Percentiles rank a stretch among this genome's conserved stretches.
phyloP scores from a whole-genome alignment of 2,329 filamentous ascomycete genomes.

The Leptographium radiaticola region DNA sequence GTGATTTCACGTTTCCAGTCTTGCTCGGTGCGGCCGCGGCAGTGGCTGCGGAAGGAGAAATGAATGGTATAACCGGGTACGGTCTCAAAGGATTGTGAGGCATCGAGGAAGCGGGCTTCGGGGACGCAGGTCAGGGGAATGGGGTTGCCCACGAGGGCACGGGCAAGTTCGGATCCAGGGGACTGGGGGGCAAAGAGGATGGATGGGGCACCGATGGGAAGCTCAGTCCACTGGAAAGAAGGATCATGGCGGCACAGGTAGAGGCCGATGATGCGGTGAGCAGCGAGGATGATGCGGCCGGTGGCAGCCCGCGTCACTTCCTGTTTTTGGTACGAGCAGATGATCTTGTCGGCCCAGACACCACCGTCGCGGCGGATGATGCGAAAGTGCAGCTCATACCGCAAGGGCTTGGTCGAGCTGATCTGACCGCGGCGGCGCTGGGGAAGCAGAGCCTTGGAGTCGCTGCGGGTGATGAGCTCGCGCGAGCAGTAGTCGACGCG shows the following conservation, averaged over 20 bases:
- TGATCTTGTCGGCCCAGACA: slow-evolving; percentile 29
- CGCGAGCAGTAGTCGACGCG: slow-evolving; percentile 37
- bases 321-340: slow-evolving; percentile 37
- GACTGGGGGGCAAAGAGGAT: slow-evolving; percentile 6
- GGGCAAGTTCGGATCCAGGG: slow-evolving; percentile 21
- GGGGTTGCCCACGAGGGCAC: slow-evolving; percentile 27
- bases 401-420: slow-evolving; percentile 26
- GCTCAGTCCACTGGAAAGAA: slow-evolving; percentile 33
- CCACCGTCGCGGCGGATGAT: slow-evolving; percentile 27
- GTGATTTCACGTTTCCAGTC: slow-evolving; percentile 27
- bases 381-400: slow-evolving; percentile 35
- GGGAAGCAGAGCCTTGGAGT: slow-evolving; percentile 31
- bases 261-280: slow-evolving; percentile 35
- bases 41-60: slow-evolving; percentile 30
- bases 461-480: slow-evolving; percentile 40
- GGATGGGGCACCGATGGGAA: slow-evolving; percentile 20
- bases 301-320: slow-evolving; percentile 28
- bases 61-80: slow-evolving; percentile 36
- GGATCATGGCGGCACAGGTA: slow-evolving; percentile 37
- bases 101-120: slow-evolving; percentile 27
- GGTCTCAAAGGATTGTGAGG: slow-evolving; percentile 31
- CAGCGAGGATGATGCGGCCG: slow-evolving; percentile 33
- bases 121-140: slow-evolving; percentile 34
- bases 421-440: slow-evolving; percentile 12
- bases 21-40: slow-evolving; percentile 19